Evolutionary conservation across 306 rosid species (phyloP), one percentile per base, ranked within the genome.

Genomic region (Medicago lupulina): DNA sequence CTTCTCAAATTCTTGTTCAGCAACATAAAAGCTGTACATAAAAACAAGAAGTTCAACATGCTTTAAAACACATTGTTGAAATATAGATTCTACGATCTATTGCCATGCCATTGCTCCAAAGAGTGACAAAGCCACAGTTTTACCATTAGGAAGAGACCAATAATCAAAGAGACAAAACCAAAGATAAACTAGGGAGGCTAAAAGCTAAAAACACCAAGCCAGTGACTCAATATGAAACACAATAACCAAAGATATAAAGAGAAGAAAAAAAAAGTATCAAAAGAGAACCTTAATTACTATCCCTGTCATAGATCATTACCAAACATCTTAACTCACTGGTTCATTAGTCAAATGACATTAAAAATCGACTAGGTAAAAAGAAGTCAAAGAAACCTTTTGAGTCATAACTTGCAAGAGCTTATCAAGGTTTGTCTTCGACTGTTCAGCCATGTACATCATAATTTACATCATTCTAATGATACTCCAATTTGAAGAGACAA

Each of bases 61-160:
- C n/a, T 16, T 60, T 3, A 11, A 8, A 16, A 66, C 76, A 70
- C 31, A 70, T 57, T 9, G 19, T 55, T 9, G 51, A 46, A 49
- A 15, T 63, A 34, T 18, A 58, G 55, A 36, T 43, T 39, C 86
- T 75, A 59, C 88, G 89, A 81, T 87, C 89, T 85, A 25, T 25
- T 25, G 88, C 87, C 91, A 86, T 75, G 88, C 83, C 91, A 89
- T 89, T n/a, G 92, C 90, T 89, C 95, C 90, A 78, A 89, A 85
- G 31, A 1, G n/a, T n/a, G n/a, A n/a, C n/a, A n/a, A n/a, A n/a
- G n/a, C n/a, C n/a, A n/a, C n/a, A n/a, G n/a, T n/a, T 10, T 57
- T 57, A 57, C 36, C 60, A 50, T 50, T 55, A 55, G 61, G 36
- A 25, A 25, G 63, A 58, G 36, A 58, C 38, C 64, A 21, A 4